Base-by-base conservation (phyloP, 2,329 filamentous ascomycete species). In the Trichoderma aggressivum region DNA sequence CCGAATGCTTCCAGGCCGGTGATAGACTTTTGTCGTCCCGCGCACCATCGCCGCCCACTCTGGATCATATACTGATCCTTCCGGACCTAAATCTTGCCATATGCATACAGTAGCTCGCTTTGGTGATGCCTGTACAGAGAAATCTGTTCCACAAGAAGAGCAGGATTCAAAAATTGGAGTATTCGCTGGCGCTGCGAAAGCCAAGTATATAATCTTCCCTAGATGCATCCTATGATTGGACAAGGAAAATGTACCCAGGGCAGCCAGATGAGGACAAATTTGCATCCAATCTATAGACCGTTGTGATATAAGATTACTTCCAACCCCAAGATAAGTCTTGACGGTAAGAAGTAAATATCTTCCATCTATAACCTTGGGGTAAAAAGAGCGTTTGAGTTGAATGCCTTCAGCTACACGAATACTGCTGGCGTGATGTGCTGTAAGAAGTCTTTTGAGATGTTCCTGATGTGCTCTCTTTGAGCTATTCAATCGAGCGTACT, bases 11-110 rank as follows among this genome's bases (percentile, higher is more conserved):
- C 63, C 63, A 56, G 63, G 18, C 32, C 16, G 30, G 18, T 66
- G 63, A 28, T 12, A 14, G 32, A 66, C 16, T 28, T 26, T 34
- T 55, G 16, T 50, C 7, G 39, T 47, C n/a, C 21, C 18, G 28
- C 60, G 26, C 12, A 32, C 7, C 2, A 63, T 50, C 26, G 50
- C 47, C n/a, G 26, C 50, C 63, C 63, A 66, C 26, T 53, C 30
- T 16, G 30, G 21, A 56, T 66, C 47, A 34, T 26, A 39, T 36
- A 56, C 47, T 16, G 47, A 36, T n/a, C 63, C 63, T 56, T 66
- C 63, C 8, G 63, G 63, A 26, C 63, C 63, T 0, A 66, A 28
- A 18, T 66, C 63, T 66, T 66, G 47, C 63, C 63, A 66, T n/a
- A 16, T n/a, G 11, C 47, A 39, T 66, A 66, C 30, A n/a, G n/a